Evolutionary conservation across 352 stramenopile genomes (phyloP).

Genomic region (Pythium sukuiense): DNA sequence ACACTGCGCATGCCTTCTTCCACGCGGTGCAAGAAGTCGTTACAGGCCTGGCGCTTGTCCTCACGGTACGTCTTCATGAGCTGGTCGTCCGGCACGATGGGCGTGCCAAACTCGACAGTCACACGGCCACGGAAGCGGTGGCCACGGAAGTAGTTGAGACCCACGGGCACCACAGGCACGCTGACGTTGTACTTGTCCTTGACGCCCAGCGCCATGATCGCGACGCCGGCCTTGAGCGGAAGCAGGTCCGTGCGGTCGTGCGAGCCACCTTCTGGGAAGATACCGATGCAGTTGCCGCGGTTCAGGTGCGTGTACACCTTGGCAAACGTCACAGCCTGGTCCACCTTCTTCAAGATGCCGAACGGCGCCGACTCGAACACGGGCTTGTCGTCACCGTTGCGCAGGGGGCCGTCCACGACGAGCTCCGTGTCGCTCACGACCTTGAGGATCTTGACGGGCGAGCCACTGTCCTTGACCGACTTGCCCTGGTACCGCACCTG

Average conservation of each 20-base stretch:
- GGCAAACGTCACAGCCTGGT: conserved; percentile 91
- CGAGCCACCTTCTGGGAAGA: conserved; percentile 98
- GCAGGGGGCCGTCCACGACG: conserved; percentile 51
- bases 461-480: conserved; percentile 77
- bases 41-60: conserved; percentile 83
- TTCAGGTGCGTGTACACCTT: conserved; percentile 92
- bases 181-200: conserved; percentile 97
- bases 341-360: conserved; percentile 90
- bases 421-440: conserved; percentile 88
- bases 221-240: conserved; percentile 96
- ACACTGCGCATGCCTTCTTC: conserved; percentile 89
- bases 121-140: conserved; percentile 96
- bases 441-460: conserved; percentile 80
- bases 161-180: conserved; percentile 95
- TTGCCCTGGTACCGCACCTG: conserved; percentile 77
- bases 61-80: conserved; percentile 88
- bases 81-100: conserved; percentile 83
- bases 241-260: conserved; percentile 97
- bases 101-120: conserved; percentile 96
- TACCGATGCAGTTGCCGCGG: conserved; percentile 91
- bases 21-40: conserved; percentile 79
- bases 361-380: conserved; percentile 58
- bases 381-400: conserved; percentile 34
- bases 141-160: conserved; percentile 97
- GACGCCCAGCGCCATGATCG: conserved; percentile 96